Base-by-base conservation (phyloP, 2,329 filamentous ascomycete genomes). In the Lecanicillium sp. region DNA sequence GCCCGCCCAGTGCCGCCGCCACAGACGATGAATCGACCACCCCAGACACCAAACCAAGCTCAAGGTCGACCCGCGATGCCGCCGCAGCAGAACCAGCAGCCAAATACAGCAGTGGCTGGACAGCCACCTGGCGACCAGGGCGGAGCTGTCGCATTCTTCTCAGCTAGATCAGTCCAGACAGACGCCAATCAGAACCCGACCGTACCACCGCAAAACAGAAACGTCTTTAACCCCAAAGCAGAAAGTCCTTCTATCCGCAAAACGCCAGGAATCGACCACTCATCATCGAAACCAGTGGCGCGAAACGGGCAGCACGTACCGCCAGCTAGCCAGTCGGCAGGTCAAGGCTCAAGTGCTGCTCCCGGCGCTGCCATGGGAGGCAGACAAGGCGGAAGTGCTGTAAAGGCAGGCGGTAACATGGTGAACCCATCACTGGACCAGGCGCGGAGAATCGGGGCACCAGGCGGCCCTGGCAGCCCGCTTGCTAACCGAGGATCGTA, bases 171-270 rank as follows among this genome's bases (percentile, higher is more conserved):
- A 9, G 37, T 43, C n/a, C 7, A 33, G 4, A 18, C 37, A 14
- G 36, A 43, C 17, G 11, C 33, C 14, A 36, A 36, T 20, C 20
- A 34, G 18, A 34, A 32, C 18, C 3, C 29, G 4, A 54, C 60
- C 4, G 58, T 68, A 4, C 66, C 66, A 3, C 59, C 65, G 28
- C 61, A 63, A 7, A 65, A 65, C 5, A 31, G 37, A 17, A 70
- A 77, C 11, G 65, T 71, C 17, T 90, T 89, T 58, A 83, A 89
- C 49, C 84, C 83, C 3, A 79, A 79, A 42, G 72, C 79, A 5
- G 83, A 89, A 51, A 87, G 81, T 44, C 88, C 89, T 0, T 92
- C 88, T 1, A 88, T 95, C 54, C 78, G 87, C 44, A 89, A 90
- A 56, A 96, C 90, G 1, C 84, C 84, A 0, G 89, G 89, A 3